These are phyloP conservation scores for Russula foetens DNA, from an alignment of 768 basidiomycete species.

Conservation along the genomic window DNA sequence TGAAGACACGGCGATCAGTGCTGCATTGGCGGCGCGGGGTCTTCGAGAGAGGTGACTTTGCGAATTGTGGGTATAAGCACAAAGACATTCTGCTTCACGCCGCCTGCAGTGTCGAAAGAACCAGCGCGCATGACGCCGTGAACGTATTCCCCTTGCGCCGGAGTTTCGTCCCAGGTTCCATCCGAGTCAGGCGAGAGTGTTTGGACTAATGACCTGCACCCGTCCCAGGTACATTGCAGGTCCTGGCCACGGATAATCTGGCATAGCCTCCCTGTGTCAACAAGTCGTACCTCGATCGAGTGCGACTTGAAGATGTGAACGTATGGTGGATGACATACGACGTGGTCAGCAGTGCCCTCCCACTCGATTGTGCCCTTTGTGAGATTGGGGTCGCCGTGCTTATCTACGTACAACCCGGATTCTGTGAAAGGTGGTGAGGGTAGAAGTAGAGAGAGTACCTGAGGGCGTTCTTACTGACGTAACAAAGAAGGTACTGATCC, in stretches of 20 bases:
- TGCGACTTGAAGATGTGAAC: constrained; percentile 80
- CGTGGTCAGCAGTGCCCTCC: constrained; percentile 86
- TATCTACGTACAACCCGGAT: constrained; percentile 87
- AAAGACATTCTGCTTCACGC: constrained; percentile 63
- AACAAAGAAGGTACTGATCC: no score
- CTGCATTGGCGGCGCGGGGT: constrained; percentile 31
- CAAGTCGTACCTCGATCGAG: constrained; percentile 85
- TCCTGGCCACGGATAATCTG: constrained; percentile 80
- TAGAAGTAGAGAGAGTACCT: neutral
- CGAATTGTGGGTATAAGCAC: constrained; percentile 65
- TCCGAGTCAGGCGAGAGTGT: constrained; percentile 34
- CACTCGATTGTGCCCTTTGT: constrained; percentile 72
- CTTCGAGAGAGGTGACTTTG: constrained; percentile 27
- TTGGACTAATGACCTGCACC: constrained; percentile 38
- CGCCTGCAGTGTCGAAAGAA: constrained; percentile 29
- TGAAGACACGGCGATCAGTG: no score
- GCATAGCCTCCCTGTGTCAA: constrained; percentile 66
- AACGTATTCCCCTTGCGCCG: constrained; percentile 70
- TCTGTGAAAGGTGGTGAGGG: constrained; percentile 36
- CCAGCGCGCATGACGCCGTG: constrained; percentile 74
- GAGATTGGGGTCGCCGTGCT: constrained; percentile 78
- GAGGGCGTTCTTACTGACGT: constrained; percentile 34
- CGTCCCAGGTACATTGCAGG: constrained; percentile 86
- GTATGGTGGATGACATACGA: constrained; percentile 84
- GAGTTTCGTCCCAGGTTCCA: constrained; percentile 38